A percentile compares a stretch with the other conserved stretches of the same genome.
Conservation (phyloP, 164 flowering plant genomes). For the Stephania japonica region DNA sequence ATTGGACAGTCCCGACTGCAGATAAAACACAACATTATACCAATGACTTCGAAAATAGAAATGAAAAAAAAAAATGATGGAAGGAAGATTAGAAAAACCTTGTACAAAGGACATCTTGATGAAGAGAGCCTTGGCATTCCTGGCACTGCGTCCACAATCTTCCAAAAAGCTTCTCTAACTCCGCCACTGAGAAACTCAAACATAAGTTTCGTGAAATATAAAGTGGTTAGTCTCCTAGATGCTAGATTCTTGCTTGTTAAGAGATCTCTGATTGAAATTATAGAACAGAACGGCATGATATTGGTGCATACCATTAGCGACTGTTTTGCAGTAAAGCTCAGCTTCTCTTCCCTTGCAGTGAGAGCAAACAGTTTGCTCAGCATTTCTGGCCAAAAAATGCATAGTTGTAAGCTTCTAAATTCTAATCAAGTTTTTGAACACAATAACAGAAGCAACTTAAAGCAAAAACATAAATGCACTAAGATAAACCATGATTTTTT, state of each 20-base stretch:
- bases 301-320: constrained; percentile 75
- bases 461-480: neutral
- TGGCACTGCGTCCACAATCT: constrained; percentile 99
- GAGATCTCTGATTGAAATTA: neutral
- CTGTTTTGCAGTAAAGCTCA: constrained; percentile 87
- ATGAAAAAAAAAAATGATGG: neutral
- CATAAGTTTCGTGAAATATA: neutral
- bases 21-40: constrained; percentile 1
- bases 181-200: constrained; percentile 46
- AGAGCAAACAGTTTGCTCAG: constrained; percentile 67
- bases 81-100: constrained; percentile 42
- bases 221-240: neutral
- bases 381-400: constrained; percentile 38
- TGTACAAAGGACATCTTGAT: constrained; percentile 97
- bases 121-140: constrained; percentile 98
- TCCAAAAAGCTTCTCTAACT: constrained; percentile 80
- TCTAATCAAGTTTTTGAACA: neutral
- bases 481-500: constrained; percentile 6
- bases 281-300: neutral
- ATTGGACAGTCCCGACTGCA: constrained; percentile 98
- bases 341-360: constrained; percentile 99
- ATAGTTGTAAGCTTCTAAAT: neutral
- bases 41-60: neutral
- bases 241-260: neutral
- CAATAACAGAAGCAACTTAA: neutral